Evolutionary conservation across 139 green algal genomes (phyloP), one percentile per base, ranked within the genome.

Genomic region (Marvania coccoides): DNA sequence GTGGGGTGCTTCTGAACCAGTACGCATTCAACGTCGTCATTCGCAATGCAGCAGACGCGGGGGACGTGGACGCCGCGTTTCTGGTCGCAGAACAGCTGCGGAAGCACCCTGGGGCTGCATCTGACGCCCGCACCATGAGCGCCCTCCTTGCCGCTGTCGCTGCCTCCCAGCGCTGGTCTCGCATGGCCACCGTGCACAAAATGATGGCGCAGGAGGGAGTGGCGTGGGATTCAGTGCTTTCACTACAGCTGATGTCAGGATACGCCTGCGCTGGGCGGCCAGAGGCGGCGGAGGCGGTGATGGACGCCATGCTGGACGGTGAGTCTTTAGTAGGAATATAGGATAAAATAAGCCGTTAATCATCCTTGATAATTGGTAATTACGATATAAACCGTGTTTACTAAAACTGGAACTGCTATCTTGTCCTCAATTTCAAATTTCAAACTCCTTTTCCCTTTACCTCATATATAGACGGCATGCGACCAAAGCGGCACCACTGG

Each of bases 1-100:
- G 40, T 3, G n/a, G 54, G 0, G 35, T 63, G 30, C 15, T 55
- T 5, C 10, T 72, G 3, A 63, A 72, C 33, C 31, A 65, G 5
- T 72, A 77, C 35, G 71, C 63, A 1, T 77, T 45, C 55, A 77
- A 77, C 60, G 58, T 65, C 6, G 57, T 65, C 7, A 42, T 77
- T 7, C 56, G 71, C 1, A 40, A 56, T 67, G 37, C 15, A n/a
- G 71, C 71, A 10, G 71, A 77, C 33, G 54, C 39, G 13, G 71
- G 56, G 10, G 63, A 51, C 2, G 35, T 57, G 3, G 71, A 66
- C 7, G 63, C 31, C 1, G 71, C 71, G 8, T 45, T 77, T 13
- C 48, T 26, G 24, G 33, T 61, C 2, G 54, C 47, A 15, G 19
- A 23, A 13, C 10, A 66, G 34, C 10, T 66, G 35, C 59, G 59